These are phyloP conservation scores for Ophiostoma piceae DNA, from an alignment of 2,329 filamentous ascomycete species.

Conservation along the genomic window DNA sequence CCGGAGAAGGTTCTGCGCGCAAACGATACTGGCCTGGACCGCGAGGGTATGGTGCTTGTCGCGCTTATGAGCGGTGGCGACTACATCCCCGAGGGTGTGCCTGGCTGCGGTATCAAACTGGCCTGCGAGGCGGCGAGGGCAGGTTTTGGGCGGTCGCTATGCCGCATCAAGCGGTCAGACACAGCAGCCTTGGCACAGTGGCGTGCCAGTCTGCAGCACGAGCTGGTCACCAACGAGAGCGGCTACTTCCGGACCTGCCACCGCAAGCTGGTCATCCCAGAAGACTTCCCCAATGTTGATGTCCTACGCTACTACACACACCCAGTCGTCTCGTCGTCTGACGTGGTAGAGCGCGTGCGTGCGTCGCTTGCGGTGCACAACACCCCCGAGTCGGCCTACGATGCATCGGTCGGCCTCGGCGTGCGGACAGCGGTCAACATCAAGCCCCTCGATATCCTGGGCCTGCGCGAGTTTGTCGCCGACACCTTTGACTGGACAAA, in stretches of 20 bases:
- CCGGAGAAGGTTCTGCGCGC: slow-evolving; percentile 14
- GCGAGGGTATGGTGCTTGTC: slow-evolving; percentile 87
- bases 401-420: not conserved
- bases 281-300: slow-evolving; percentile 72
- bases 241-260: slow-evolving; percentile 74
- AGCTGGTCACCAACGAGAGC: slow-evolving; percentile 78
- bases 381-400: not conserved
- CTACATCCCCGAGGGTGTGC: slow-evolving; percentile 82
- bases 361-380: slow-evolving; percentile 53
- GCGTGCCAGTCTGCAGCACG: slow-evolving; percentile 66
- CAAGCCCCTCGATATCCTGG: slow-evolving; percentile 56
- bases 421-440: not conserved
- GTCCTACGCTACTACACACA: slow-evolving; percentile 83
- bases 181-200: slow-evolving; percentile 57
- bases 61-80: slow-evolving; percentile 94
- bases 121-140: slow-evolving; percentile 86
- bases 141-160: slow-evolving; percentile 75
- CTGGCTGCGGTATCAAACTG: slow-evolving; percentile 78
- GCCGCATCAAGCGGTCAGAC: slow-evolving; percentile 57
- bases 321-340: slow-evolving; percentile 67
- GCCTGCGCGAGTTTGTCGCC: slow-evolving; percentile 66
- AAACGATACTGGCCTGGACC: slow-evolving; percentile 58
- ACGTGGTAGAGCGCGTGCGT: slow-evolving; percentile 51
- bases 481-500: slow-evolving; percentile 85
- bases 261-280: slow-evolving; percentile 67